Conservation (phyloP, 352 stramenopile genomes). For the Phytophthora syringae region DNA sequence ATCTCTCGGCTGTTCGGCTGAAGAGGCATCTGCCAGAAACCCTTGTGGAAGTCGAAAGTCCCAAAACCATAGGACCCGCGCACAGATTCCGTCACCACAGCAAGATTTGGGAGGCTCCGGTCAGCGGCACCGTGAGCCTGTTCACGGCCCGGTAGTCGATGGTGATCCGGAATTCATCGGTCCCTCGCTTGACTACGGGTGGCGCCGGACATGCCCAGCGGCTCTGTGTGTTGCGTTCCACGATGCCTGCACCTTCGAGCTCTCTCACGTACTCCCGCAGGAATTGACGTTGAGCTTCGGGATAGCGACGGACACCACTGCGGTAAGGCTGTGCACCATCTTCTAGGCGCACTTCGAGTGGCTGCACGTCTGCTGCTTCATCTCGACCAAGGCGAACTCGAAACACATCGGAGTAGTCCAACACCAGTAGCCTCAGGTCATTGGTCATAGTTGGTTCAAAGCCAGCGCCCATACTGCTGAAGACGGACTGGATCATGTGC, state of each 20-base stretch:
- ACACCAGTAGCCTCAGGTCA: not conserved
- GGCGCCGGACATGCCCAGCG: not conserved
- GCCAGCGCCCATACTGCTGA: no score
- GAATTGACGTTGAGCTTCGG: not conserved
- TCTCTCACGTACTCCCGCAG: no score
- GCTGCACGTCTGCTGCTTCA: conserved; percentile 7
- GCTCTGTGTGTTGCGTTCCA: not conserved
- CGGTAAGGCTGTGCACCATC: conserved; percentile 4
- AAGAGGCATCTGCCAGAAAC: not conserved
- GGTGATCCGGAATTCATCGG: not conserved
- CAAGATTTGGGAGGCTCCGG: not conserved
- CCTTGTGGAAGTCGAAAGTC: not conserved
- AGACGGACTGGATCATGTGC: no score
- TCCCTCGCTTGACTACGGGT: not conserved
- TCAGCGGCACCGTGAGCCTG: not conserved
- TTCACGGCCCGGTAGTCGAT: not conserved
- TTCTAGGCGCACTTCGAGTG: conserved; percentile 1
- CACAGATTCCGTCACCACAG: not conserved
- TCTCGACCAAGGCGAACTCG: not conserved
- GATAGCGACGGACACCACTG: conserved; percentile 6
- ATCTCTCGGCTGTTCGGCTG: not conserved
- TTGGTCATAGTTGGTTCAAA: not conserved
- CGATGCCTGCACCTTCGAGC: not conserved
- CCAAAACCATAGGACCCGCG: not conserved
- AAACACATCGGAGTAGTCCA: conserved; percentile 7